Conservation (phyloP, 2,329 filamentous ascomycete genomes). For the Albifimbria verrucaria region DNA sequence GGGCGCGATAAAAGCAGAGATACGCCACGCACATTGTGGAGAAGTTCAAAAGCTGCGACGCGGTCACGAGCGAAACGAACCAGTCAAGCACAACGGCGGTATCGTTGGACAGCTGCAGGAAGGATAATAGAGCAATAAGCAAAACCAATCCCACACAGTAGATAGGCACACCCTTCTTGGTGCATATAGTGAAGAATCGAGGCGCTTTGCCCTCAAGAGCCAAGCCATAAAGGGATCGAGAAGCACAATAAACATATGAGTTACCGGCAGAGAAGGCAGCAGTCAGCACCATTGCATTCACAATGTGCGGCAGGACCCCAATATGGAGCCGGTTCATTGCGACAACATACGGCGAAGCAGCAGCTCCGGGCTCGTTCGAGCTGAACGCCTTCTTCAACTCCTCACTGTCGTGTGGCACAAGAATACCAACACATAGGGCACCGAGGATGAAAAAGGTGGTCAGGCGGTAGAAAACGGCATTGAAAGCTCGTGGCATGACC, state of each 20-base stretch:
- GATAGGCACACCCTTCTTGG: constrained; percentile 65
- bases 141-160: constrained; percentile 68
- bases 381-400: constrained; percentile 59
- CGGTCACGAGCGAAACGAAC: constrained; percentile 68
- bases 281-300: constrained; percentile 70
- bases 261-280: constrained; percentile 67
- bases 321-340: constrained; percentile 67
- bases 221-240: constrained; percentile 64
- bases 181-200: constrained; percentile 57
- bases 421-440: constrained; percentile 66
- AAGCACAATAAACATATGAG: constrained; percentile 62
- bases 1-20: constrained; percentile 67
- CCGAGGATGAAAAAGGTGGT: constrained; percentile 74
- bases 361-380: constrained; percentile 60
- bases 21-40: constrained; percentile 68
- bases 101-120: constrained; percentile 66
- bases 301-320: constrained; percentile 61
- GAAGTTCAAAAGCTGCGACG: constrained; percentile 73
- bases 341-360: constrained; percentile 64
- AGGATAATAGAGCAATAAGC: constrained; percentile 66
- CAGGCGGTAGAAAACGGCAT: constrained; percentile 75
- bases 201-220: constrained; percentile 67
- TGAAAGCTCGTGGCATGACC: constrained; percentile 71
- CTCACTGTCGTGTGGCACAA: constrained; percentile 66
- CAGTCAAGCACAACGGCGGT: constrained; percentile 67